phyloP scores from a whole-genome alignment of 495 filamentous ascomycete genomes.

The Penicillium arizonense region DNA sequence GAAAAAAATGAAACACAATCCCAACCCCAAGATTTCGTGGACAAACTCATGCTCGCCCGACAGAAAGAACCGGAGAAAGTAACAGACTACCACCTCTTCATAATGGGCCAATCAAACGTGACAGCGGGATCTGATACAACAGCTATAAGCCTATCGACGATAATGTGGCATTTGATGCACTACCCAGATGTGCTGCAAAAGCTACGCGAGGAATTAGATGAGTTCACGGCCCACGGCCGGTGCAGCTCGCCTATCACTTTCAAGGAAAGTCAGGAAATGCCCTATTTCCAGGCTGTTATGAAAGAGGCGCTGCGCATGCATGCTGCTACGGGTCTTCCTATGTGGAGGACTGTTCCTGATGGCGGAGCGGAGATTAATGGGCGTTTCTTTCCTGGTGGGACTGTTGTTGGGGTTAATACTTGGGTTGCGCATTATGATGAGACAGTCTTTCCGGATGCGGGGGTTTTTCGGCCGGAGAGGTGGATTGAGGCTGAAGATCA shows the following conservation, averaged over 20 bases:
- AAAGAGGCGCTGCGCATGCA: conserved; percentile 45
- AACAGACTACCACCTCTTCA: conserved; percentile 47
- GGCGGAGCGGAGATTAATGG: conserved; percentile 38
- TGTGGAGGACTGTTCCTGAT: conserved; percentile 40
- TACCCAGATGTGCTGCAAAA: conserved; percentile 33
- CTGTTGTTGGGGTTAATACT: conserved; percentile 51
- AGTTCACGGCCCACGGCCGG: conserved; percentile 24
- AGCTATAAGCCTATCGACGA: conserved; percentile 46
- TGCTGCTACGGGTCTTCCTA: conserved; percentile 35
- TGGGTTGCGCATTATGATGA: conserved; percentile 54
- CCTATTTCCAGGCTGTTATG: conserved; percentile 48
- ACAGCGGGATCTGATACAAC: conserved; percentile 57
- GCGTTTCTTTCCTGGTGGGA: conserved; percentile 37
- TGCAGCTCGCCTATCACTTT: conserved; percentile 36
- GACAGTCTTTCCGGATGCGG: conserved; percentile 41
- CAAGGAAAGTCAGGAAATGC: conserved; percentile 50
- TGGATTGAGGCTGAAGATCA: conserved; percentile 36
- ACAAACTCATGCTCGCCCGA: conserved; percentile 56
- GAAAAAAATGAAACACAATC: conserved; percentile 29
- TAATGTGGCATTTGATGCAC: conserved; percentile 50
- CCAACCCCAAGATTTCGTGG: conserved; percentile 47
- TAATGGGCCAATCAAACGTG: conserved; percentile 51
- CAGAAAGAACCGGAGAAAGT: conserved; percentile 56
- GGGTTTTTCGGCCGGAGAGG: conserved; percentile 33
- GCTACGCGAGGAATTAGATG: conserved; percentile 46